Evolutionary conservation across 768 basidiomycete species (phyloP), one percentile per base, ranked within the genome.

Genomic region (Tulasnella sp.): DNA sequence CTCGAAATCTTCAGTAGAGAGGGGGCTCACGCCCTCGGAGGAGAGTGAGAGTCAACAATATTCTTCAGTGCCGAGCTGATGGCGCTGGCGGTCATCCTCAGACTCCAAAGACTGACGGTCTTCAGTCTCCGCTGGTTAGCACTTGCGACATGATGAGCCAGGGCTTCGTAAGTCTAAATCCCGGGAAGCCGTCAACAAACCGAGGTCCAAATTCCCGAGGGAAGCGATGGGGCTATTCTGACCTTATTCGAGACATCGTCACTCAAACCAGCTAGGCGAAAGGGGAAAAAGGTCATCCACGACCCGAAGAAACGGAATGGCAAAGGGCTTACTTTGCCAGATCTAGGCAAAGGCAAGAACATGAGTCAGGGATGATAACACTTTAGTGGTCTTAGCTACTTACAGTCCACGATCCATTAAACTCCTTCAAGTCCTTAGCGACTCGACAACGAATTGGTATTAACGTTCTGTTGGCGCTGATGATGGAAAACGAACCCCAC

Each of bases 321-420:
- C 56, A 40, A 62, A 24, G 56, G 39, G 24, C 24, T 85, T 86
- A 96, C 94, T 94, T 87, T 97, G 95, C 93, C 96, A 97, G 89
- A 96, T 92, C 95, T 96, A 81, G 34, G 76, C 58, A 52, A 48
- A 21, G 77, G 80, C 27, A 83, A 84, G 44, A 80, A 62, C 75
- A 80, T 77, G 44, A 79, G 81, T 42, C 73, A 74, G 73, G 44
- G 73, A 27, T n/a, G n/a, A 74, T 74, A 46, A 27, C n/a, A 74
- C 38, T n/a, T 19, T 36, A 14, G 16, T 40, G 44, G 73, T 36
- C 80, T 31, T 21, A 48, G 78, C 74, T 31, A 89, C 93, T 84
- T 84, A 96, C 94, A 77, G 95, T 99, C 97, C 96, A 99, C 31
- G 95, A 90, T 6, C 98, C 98, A 85, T 99, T 95, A 84, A 98